Conservation (phyloP, 441 rosid genomes). For the Populus hybrid region DNA sequence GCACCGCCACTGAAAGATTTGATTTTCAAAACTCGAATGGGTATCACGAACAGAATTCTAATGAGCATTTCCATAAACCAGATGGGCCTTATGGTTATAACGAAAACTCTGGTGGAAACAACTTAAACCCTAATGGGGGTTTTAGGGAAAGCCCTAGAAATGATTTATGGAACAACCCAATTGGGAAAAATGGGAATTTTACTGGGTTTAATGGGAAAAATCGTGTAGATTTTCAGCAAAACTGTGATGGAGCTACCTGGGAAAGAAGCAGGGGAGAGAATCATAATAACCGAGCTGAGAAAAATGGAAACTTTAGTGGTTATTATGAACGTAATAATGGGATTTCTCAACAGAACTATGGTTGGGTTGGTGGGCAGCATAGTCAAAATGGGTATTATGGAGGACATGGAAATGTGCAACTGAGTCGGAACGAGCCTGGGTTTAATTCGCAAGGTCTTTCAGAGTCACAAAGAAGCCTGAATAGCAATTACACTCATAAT, state of each 20-base stretch:
- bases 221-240: constrained; percentile 9
- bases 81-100: constrained; percentile 13
- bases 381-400: constrained; percentile 11
- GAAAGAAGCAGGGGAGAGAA: constrained; percentile 13
- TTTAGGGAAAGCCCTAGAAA: constrained; percentile 20
- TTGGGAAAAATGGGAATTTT: constrained; percentile 14
- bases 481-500: constrained; percentile 16
- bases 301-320: constrained; percentile 23
- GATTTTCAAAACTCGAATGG: constrained; percentile 30
- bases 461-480: constrained; percentile 5
- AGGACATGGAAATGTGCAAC: not conserved
- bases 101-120: constrained; percentile 19
- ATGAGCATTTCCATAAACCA: constrained; percentile 14
- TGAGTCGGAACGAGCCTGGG: not conserved
- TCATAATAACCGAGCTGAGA: constrained; percentile 15
- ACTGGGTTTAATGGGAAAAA: constrained; percentile 11
- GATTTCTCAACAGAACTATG: constrained; percentile 4
- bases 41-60: constrained; percentile 8
- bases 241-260: constrained; percentile 9
- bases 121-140: constrained; percentile 31
- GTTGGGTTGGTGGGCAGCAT: constrained; percentile 8
- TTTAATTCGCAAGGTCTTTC: constrained; percentile 1
- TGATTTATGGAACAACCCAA: constrained; percentile 10
- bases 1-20: constrained; percentile 48
- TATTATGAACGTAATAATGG: constrained; percentile 16